Evolutionary conservation across 192 early-diverging fungal species (phyloP), one percentile per base, ranked within the genome.

Genomic region (Phycomyces blakesleeanus): DNA sequence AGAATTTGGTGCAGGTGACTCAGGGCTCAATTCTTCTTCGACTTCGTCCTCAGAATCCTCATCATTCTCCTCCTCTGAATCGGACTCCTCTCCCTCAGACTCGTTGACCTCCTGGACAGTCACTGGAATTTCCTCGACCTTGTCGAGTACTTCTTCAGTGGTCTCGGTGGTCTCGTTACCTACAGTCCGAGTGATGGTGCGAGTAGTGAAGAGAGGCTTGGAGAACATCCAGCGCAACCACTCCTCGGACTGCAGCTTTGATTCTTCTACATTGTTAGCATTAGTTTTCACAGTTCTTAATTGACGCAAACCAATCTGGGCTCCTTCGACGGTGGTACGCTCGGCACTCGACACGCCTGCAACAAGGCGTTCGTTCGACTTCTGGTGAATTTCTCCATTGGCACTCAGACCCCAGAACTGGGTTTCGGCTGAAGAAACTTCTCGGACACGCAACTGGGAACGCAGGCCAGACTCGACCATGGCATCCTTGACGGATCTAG

Each of bases 361-460:
- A 49, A 55, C 11, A 20, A 72, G 47, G 25, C 55, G 59, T 14
- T 47, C 58, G 18, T 65, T 61, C 20, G 57, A 59, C 55, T 42
- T 52, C 24, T 39, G 60, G 56, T 66, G 59, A 50, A 72, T 72
- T 26, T 66, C 64, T 51, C 70, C 64, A 15, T 72, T 29, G 5
- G 47, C 59, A 57, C 52, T 51, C 40, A 72, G 53, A 24, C 44
- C 64, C 52, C 57, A 72, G 55, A 51, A 61, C 37, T 72, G 70
- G 21, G 51, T 51, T 37, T 65, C 63, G 22, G 49, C 24, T 0
- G 42, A 27, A 25, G 53, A 37, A 7, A 21, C 37, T 25, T 58
- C 63, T 18, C 54, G 40, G 24, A 66, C 58, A 49, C 50, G 55
- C 29, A 57, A 15, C 39, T 59, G 70, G 12, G 41, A 7, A n/a